Evolutionary conservation across 2,329 filamentous ascomycete genomes (phyloP).

Genomic region (Thielaviopsis euricoi): DNA sequence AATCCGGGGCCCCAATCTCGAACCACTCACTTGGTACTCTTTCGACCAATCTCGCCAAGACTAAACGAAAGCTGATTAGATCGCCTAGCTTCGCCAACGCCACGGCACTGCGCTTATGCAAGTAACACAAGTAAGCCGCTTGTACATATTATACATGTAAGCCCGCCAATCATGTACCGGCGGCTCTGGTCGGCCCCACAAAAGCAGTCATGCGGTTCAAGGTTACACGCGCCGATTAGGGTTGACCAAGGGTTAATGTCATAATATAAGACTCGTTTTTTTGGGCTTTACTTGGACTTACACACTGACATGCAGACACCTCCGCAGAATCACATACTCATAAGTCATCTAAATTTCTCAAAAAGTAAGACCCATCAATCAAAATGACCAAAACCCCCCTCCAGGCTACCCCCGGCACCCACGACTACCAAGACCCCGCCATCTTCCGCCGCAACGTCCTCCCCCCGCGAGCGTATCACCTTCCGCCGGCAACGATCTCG

Average conservation of each 20-base stretch:
- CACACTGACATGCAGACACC: no score
- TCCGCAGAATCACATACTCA: no score
- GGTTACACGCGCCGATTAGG: neutral
- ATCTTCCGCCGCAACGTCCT: conserved; percentile 37
- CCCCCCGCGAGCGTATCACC: conserved; percentile 33
- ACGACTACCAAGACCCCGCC: conserved; percentile 33
- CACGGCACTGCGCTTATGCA: neutral
- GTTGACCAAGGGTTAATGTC: neutral
- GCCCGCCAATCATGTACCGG: neutral
- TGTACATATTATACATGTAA: neutral
- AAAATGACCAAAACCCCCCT: conserved; percentile 15
- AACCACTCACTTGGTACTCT: no score
- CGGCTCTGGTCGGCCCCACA: conserved; percentile 17
- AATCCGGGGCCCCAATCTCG: no score
- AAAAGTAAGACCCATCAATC: no score
- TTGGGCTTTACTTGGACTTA: no score
- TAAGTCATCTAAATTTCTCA: no score
- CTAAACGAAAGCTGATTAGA: no score
- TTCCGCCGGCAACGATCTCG: conserved; percentile 30
- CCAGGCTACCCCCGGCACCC: conserved; percentile 21
- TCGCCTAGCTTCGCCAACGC: no score
- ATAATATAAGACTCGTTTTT: no score
- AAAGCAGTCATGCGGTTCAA: conserved; percentile 12
- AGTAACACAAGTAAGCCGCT: neutral
- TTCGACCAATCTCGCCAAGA: no score